Evolutionary conservation across 2,329 filamentous ascomycete species (phyloP), one percentile per base, ranked within the genome.

Genomic region (Apiospora malaysiana): DNA sequence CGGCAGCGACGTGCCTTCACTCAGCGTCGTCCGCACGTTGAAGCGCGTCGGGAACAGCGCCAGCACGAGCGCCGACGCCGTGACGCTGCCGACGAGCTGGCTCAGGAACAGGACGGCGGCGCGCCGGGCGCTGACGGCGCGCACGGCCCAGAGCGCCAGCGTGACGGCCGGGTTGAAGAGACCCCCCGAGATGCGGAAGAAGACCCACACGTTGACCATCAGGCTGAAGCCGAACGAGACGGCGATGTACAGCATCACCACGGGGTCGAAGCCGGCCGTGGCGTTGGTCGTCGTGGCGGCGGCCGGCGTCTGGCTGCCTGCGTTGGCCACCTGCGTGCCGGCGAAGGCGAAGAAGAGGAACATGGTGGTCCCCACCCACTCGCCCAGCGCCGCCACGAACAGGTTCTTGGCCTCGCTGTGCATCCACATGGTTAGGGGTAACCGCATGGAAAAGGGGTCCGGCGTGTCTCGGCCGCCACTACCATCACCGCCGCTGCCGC

Each of bases 371-470:
- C 82, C 82, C 18, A 83, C 80, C 12, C 83, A 78, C 73, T 84
- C 82, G 51, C 81, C 80, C 16, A 74, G 68, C 51, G 77, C 75
- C 66, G 82, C 78, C 46, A 83, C 75, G 70, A 82, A 79, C 77
- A 82, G 79, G 76, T 86, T 83, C 78, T 85, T 85, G 71, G 84
- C 74, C 68, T 80, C 75, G n/a, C 81, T 83, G 75, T 85, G 82
- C 84, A 85, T 85, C 84, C 83, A 85, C 65, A 83, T 79, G 5
- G 81, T 82, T 76, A 82, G 80, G 2, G 84, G 84, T 32, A 85
- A 77, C 40, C 83, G 80, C 78, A 85, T 69, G 2, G 67, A 78
- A 14, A 69, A 68, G 25, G 70, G 66, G n/a, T 70, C 66, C 21
- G 49, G 45, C 7, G 51, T 59, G 27, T 65, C 68, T n/a, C 21